Percentiles rank a stretch among this genome's conserved stretches.
These are phyloP conservation scores for Pythium oligandrum DNA, from an alignment of 352 stramenopile genomes.

Conservation along the genomic window DNA sequence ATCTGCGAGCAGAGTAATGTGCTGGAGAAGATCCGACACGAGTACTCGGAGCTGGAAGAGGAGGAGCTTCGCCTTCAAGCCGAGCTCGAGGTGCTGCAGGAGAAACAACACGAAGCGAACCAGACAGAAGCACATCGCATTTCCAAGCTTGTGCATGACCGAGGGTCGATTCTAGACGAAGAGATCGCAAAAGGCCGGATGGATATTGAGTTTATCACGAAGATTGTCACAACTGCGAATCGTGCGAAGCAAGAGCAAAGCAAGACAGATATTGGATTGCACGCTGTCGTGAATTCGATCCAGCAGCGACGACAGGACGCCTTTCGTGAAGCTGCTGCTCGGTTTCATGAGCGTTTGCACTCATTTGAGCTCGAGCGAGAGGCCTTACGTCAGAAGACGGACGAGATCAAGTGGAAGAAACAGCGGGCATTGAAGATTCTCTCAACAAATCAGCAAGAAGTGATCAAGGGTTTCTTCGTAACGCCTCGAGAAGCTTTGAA, in stretches of 20 bases:
- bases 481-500: conserved; percentile 13
- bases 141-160: conserved; percentile 37
- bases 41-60: conserved; percentile 25
- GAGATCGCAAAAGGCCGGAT: conserved; percentile 39
- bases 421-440: conserved; percentile 50
- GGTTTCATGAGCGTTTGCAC: conserved; percentile 28
- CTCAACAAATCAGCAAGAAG: conserved; percentile 49
- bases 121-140: conserved; percentile 35
- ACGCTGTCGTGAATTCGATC: conserved; percentile 27
- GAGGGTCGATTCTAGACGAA: conserved; percentile 34
- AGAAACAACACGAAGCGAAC: conserved; percentile 31
- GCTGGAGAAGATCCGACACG: conserved; percentile 20
- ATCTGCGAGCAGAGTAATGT: conserved; percentile 23
- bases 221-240: conserved; percentile 24
- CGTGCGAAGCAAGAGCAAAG: neutral
- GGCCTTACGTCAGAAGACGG: conserved; percentile 20
- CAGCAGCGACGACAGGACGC: conserved; percentile 28
- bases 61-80: conserved; percentile 37
- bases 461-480: conserved; percentile 43
- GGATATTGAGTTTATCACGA: conserved; percentile 43
- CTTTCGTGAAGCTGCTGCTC: conserved; percentile 25
- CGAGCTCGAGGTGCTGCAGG: conserved; percentile 42
- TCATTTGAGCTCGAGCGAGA: conserved; percentile 41
- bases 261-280: conserved; percentile 4
- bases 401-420: conserved; percentile 31